phyloP scores from a whole-genome alignment of 768 basidiomycete species.

The Neoboletus magnificus region DNA sequence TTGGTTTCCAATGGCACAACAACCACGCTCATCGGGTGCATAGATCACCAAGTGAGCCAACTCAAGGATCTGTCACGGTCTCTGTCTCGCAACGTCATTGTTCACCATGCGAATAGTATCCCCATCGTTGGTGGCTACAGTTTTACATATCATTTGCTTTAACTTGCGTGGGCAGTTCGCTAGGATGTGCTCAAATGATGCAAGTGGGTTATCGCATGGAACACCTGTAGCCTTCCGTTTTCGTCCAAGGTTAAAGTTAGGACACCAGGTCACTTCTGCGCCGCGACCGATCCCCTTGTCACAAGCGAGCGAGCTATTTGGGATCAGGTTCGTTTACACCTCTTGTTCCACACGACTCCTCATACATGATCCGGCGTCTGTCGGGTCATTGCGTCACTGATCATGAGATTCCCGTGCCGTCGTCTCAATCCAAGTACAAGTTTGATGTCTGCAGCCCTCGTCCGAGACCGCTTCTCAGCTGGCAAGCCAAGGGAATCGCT shows the following conservation, averaged over 20 bases:
- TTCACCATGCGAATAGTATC: background rate
- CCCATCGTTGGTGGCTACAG: background rate
- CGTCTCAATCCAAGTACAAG: background rate
- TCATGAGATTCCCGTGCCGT: background rate
- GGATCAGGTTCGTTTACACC: background rate
- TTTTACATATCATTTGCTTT: background rate
- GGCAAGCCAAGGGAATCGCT: background rate
- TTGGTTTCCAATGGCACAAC: background rate
- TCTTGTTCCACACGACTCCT: slow-evolving; percentile 2
- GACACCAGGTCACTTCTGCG: background rate
- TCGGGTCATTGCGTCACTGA: slow-evolving; percentile 1
- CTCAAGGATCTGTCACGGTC: too few relatives aligned
- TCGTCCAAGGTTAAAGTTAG: background rate
- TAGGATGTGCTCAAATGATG: background rate
- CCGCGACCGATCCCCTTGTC: background rate
- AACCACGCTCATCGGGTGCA: background rate
- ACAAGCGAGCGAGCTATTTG: background rate
- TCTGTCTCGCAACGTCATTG: background rate
- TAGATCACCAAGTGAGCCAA: too few relatives aligned
- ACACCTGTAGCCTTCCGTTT: background rate
- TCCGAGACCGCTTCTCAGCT: slow-evolving; percentile 5
- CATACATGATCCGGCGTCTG: slow-evolving; percentile 2
- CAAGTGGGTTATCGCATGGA: background rate
- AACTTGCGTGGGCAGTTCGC: background rate
- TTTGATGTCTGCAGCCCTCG: slow-evolving; percentile 3